phyloP scores from a whole-genome alignment of 306 rosid species.

The Prunus fruticosa region DNA sequence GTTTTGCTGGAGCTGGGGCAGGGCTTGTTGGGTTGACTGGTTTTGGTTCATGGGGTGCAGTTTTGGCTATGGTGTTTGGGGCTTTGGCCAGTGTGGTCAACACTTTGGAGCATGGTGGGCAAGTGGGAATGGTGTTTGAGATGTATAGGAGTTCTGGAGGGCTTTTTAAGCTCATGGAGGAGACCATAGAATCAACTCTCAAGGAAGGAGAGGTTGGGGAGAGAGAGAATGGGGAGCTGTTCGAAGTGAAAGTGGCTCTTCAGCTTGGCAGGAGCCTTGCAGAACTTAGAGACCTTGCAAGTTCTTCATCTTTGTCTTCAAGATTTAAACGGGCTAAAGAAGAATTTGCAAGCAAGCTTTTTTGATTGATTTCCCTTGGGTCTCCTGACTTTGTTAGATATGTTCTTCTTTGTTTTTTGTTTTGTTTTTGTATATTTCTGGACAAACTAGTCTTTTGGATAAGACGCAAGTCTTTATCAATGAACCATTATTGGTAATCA shows the following conservation, averaged over 20 bases:
- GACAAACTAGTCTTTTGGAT: background rate
- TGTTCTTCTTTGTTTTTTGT: no score
- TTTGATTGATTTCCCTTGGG: slow-evolving; percentile 18
- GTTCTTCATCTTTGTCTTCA: slow-evolving; percentile 22
- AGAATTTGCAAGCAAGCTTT: slow-evolving; percentile 70
- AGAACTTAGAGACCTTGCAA: slow-evolving; percentile 52
- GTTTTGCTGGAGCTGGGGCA: slow-evolving; percentile 56
- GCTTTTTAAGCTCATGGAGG: slow-evolving; percentile 64
- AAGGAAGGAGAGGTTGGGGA: slow-evolving; percentile 32
- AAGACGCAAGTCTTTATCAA: background rate
- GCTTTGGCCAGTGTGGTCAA: slow-evolving; percentile 60
- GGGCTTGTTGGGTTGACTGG: slow-evolving; percentile 3
- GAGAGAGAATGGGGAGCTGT: slow-evolving; percentile 67
- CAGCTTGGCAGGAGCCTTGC: slow-evolving; percentile 56
- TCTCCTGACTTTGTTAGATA: no score
- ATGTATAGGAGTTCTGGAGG: slow-evolving; percentile 55
- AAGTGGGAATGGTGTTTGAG: slow-evolving; percentile 78
- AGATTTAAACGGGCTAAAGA: slow-evolving; percentile 20
- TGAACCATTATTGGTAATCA: background rate
- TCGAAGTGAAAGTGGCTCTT: slow-evolving; percentile 60
- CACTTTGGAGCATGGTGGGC: slow-evolving; percentile 74
- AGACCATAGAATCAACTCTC: slow-evolving; percentile 40
- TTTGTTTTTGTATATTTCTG: background rate
- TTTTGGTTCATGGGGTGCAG: slow-evolving; percentile 41
- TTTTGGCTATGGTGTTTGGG: slow-evolving; percentile 50